phyloP scores from a whole-genome alignment of 257 asterid species.

The Fraxinus americana region DNA sequence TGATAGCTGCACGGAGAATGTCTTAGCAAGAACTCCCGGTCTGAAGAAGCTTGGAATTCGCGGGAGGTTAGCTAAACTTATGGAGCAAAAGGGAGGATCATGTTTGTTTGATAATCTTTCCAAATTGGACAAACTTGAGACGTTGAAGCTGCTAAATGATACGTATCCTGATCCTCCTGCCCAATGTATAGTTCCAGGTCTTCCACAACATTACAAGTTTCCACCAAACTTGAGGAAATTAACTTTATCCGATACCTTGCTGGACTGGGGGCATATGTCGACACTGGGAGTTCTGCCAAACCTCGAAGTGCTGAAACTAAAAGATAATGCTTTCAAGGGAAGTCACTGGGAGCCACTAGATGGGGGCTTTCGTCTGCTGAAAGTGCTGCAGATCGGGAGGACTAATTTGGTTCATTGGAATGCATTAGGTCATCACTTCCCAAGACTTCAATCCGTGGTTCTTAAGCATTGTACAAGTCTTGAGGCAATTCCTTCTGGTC shows the following conservation, averaged over 20 bases:
- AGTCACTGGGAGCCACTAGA: conserved; percentile 40
- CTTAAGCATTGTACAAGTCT: conserved; percentile 32
- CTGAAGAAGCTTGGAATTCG: conserved; percentile 43
- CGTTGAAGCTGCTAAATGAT: conserved; percentile 41
- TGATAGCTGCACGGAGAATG: conserved; percentile 42
- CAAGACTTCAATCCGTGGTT: conserved; percentile 34
- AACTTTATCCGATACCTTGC: conserved; percentile 41
- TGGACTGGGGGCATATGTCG: conserved; percentile 44
- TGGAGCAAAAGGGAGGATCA: conserved; percentile 20
- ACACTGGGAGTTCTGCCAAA: conserved; percentile 39
- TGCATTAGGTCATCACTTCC: conserved; percentile 48
- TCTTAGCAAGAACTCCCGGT: conserved; percentile 42
- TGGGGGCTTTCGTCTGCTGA: conserved; percentile 43
- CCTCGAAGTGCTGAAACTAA: conserved; percentile 48
- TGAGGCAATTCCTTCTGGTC: conserved; percentile 37
- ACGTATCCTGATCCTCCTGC: conserved; percentile 40
- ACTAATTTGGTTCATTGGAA: conserved; percentile 42
- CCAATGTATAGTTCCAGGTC: conserved; percentile 26
- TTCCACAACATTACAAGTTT: conserved; percentile 43
- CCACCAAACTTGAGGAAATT: conserved; percentile 48
- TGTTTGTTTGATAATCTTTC: conserved; percentile 37
- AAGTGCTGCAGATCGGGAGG: conserved; percentile 42
- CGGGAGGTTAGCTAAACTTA: conserved; percentile 33
- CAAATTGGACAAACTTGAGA: conserved; percentile 40
- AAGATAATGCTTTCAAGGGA: conserved; percentile 46